Evolutionary conservation across 75 land plant species (phyloP).

Genomic region (Sequoia sempervirens): DNA sequence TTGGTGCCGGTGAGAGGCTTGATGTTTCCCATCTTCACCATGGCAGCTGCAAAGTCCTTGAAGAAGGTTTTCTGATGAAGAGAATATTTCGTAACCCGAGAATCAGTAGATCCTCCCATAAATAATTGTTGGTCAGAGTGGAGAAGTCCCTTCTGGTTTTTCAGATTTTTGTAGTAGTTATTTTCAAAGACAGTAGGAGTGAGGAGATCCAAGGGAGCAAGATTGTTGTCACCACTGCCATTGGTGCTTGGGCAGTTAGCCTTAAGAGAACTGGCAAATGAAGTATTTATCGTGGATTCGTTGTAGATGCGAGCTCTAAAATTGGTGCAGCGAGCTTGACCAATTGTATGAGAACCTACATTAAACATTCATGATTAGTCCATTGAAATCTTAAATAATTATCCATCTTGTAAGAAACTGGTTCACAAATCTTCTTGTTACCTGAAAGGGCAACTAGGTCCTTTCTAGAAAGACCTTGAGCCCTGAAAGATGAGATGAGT

Average conservation of each 20-base stretch:
- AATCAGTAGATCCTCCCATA: neutral
- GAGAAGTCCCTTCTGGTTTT: constrained; percentile 24
- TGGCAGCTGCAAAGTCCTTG: constrained; percentile 9
- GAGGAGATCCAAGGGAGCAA: constrained; percentile 22
- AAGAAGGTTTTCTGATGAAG: constrained; percentile 13
- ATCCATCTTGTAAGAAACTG: neutral
- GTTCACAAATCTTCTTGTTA: neutral
- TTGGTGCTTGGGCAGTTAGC: constrained; percentile 10
- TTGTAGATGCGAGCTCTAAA: constrained; percentile 26
- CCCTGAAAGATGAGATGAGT: constrained; percentile 20
- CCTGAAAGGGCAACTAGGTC: constrained; percentile 39
- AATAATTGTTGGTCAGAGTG: constrained; percentile 24
- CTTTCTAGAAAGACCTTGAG: constrained; percentile 19
- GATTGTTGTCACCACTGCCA: constrained; percentile 20
- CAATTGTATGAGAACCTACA: constrained; percentile 29
- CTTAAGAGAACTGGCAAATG: neutral
- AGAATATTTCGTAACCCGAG: constrained; percentile 11
- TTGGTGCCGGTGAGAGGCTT: constrained; percentile 10
- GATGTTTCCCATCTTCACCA: constrained; percentile 25
- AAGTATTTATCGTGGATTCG: constrained; percentile 17
- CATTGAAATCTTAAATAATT: neutral
- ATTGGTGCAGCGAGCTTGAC: constrained; percentile 17
- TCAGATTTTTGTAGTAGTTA: constrained; percentile 17
- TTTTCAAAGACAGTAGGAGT: constrained; percentile 24
- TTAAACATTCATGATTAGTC: neutral